Base-by-base conservation (phyloP, 495 filamentous ascomycete species). In the Podospora appendiculata region DNA sequence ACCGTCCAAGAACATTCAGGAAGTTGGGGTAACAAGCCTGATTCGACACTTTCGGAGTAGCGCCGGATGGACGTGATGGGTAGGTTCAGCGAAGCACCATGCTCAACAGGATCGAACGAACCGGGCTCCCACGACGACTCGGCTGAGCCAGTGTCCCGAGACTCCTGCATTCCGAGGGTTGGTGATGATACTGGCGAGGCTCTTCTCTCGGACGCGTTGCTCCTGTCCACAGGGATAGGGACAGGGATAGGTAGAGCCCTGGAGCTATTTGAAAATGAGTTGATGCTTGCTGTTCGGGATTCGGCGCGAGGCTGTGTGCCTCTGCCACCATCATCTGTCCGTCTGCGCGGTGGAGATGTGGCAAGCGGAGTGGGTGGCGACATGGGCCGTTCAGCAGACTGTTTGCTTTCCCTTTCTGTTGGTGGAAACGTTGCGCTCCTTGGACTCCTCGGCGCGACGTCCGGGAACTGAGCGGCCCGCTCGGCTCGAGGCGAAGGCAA, bases 1-100 rank as follows among this genome's bases (percentile, higher is more conserved):
- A 58, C 41, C 14, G 51, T 64, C 48, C 70, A 72, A 8, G 60
- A 68, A 35, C 74, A 77, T 12, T 62, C 63, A 1, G 69, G 63
- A 32, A 71, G 63, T 16, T 58, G 59, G 7, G 68, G 59, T 2
- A 74, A 48, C 3, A 57, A 45, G 8, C 66, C 65, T 33, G 61
- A 58, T 13, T 62, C 49, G 4, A 58, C 55, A 42, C 66, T 63
- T 38, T 72, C 63, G 13, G 67, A 64, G 45, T 69, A 74, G 4
- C 64, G 65, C 34, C 64, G 64, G 41, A 64, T 70, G 0, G 63
- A 62, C 1, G 54, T 48, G 8, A 69, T 51, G 13, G 58, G 55
- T n/a, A 51, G 46, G 9, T 56, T 60, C n/a, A 56, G 46, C 25
- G 36, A 42, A 13, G 48, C 33, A 6, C 51, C 50, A n/a, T 59